Base-by-base conservation (phyloP, 208 protist genomes). In the Naegleria fowleri region DNA sequence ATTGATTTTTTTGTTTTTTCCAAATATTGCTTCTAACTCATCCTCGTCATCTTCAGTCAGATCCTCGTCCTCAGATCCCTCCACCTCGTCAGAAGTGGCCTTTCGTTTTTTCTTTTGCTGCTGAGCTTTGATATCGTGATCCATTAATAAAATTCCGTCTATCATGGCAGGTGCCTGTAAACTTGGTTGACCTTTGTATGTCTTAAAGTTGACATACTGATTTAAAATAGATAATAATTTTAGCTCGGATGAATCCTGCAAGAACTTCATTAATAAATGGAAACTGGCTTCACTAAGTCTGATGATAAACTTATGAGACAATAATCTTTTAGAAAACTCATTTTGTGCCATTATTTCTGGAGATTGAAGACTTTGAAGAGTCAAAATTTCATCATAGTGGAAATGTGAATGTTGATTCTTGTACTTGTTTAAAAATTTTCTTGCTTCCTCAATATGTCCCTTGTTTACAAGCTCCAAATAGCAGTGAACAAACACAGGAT, bases 401-500 rank as follows among this genome's bases (percentile, higher is more conserved):
- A 75, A 89, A 67, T 89, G 43, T 36, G 48, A 13, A 40, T 89
- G 86, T 41, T 89, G 86, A 67, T 43, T 51, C n/a, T 89, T 89
- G 29, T 89, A 89, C n/a, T 89, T 89, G 19, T 39, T 67, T 25
- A 89, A 89, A 29, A 89, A 89, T 25, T 89, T 67, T 67, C 48
- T 67, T 40, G 86, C 41, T 89, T 89, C 86, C 6, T 91, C 55
- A 29, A 22, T 75, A 43, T 48, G 59, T 38, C 48, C 55, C 25
- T 87, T 91, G 11, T 0, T 11, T 15, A 91, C 36, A 9, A 91
- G 19, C 75, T 91, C 89, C 19, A 91, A 67, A 83, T 88, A 91
- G 79, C 55, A 91, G 40, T 91, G 89, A 40, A 91, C 55, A 43
- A 91, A 91, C 0, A 91, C 43, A 83, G 89, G 89, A 48, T 91